Base-by-base conservation (phyloP, 225 moss, liverwort and hornwort species). In the Physcomitrellopsis africana region DNA sequence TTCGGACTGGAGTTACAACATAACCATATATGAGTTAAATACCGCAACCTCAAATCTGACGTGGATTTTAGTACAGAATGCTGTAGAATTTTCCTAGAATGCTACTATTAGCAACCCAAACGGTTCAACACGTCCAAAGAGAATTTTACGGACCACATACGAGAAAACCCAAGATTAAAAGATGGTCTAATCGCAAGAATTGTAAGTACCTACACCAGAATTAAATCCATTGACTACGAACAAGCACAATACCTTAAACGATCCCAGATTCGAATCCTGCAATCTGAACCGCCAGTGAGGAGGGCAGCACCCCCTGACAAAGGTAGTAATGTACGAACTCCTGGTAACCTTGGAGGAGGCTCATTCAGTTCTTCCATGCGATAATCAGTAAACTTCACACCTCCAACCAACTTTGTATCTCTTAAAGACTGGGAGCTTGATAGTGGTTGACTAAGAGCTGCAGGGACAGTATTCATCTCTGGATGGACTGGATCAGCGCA, bases 251-350 rank as follows among this genome's bases (percentile, higher is more conserved):
- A 95, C 95, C 93, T 99, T 64, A 92, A 59, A 52, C 92, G 87
- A 71, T 99, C 99, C 99, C 99, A 99, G 90, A 99, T 85, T 71
- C 99, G 87, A 51, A 99, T 92, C 19, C 90, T 92, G 66, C 90
- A 93, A 76, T 99, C 95, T 72, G 99, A 89, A 68, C 99, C 95
- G 68, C 84, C 99, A 69, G 95, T 87, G n/a, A 99, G 84, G 43
- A 99, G 81, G 58, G 91, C 93, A 20, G 85, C 80, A 72, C 99
- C 99, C 68, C 90, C 92, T 64, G 92, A 86, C 77, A 99, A 78
- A 11, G 99, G 95, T 59, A 99, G 81, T 67, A 95, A 81, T 70
- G 99, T 88, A 66, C 95, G 95, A 51, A 99, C 99, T 29, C 99
- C 95, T 16, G 93, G 82, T 81, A 99, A 79, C 61, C 90, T 86